These are phyloP conservation scores for Metschnikowia reukaufii DNA, from an alignment of 805 yeast species.

Conservation along the genomic window DNA sequence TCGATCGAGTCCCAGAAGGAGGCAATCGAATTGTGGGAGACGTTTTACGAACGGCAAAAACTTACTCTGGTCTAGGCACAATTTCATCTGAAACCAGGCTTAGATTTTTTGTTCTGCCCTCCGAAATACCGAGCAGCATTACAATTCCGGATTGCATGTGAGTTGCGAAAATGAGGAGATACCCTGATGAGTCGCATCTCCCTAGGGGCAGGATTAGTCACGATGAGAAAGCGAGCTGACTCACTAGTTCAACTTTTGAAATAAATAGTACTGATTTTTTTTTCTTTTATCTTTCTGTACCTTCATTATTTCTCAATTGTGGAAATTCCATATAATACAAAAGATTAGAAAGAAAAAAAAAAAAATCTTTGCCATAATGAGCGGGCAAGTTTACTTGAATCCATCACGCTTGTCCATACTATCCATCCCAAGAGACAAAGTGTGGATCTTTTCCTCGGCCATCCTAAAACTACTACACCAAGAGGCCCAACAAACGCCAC, in stretches of 20 bases:
- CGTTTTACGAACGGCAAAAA: slow-evolving; percentile 64
- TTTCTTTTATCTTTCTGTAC: neutral
- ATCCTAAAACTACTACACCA: slow-evolving; percentile 47
- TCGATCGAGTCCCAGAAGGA: slow-evolving; percentile 93
- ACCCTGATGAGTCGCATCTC: slow-evolving; percentile 4
- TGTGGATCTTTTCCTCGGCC: slow-evolving; percentile 55
- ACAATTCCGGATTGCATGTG: neutral
- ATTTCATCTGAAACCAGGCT: neutral
- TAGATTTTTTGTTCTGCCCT: neutral
- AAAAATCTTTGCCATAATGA: slow-evolving; percentile 24
- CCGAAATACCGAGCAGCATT: neutral
- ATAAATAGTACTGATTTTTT: neutral
- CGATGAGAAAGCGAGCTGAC: neutral
- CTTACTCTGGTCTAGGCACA: slow-evolving; percentile 16
- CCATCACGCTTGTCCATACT: slow-evolving; percentile 47
- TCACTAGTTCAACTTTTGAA: neutral
- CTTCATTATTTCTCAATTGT: neutral
- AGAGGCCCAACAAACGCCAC: slow-evolving; percentile 26
- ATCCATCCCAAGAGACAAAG: slow-evolving; percentile 51
- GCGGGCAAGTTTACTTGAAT: slow-evolving; percentile 50
- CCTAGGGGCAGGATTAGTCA: slow-evolving; percentile 9
- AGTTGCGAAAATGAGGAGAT: neutral
- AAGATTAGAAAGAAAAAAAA: too few species aligned
- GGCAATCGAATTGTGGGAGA: slow-evolving; percentile 82
- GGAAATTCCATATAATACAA: too few species aligned